A percentile compares a stretch with the other conserved stretches of the same genome.
Evolutionary conservation across 805 yeast genomes (phyloP).

Genomic region (Cyberlindnera sargentensis): DNA sequence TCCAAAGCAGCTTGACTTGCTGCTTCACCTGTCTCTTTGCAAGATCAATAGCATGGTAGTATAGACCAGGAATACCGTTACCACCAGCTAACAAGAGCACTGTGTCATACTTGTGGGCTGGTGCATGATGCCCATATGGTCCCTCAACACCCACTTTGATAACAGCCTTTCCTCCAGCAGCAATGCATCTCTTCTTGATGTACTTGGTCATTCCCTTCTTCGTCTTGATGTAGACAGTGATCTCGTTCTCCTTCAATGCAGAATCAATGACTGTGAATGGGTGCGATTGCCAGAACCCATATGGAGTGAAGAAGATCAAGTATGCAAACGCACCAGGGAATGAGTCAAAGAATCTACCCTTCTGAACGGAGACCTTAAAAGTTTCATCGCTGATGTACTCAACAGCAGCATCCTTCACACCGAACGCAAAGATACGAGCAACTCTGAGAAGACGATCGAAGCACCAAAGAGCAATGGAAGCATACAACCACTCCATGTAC

Average conservation of each 20-base stretch:
- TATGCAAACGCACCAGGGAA: slow-evolving; percentile 52
- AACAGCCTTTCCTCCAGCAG: slow-evolving; percentile 21
- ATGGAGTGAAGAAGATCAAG: slow-evolving; percentile 46
- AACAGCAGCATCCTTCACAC: slow-evolving; percentile 18
- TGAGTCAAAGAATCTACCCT: slow-evolving; percentile 41
- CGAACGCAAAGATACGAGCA: slow-evolving; percentile 24
- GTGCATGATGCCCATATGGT: slow-evolving; percentile 46
- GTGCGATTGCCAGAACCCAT: slow-evolving; percentile 62
- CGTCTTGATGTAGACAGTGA: slow-evolving; percentile 40
- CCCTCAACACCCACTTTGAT: slow-evolving; percentile 48
- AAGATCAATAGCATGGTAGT: slow-evolving; percentile 31
- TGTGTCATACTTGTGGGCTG: slow-evolving; percentile 31
- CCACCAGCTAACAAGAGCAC: slow-evolving; percentile 44
- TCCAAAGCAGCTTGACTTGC: slow-evolving; percentile 52
- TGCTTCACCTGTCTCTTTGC: slow-evolving; percentile 23
- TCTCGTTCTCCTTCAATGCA: slow-evolving; percentile 28
- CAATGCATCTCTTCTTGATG: slow-evolving; percentile 27
- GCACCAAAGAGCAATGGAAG: slow-evolving; percentile 21
- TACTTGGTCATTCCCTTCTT: slow-evolving; percentile 54
- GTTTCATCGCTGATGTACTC: slow-evolving; percentile 32
- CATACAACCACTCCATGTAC: slow-evolving; percentile 46
- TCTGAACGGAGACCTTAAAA: slow-evolving; percentile 34
- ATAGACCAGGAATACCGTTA: slow-evolving; percentile 46
- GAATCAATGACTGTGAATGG: slow-evolving; percentile 58
- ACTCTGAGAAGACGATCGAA: slow-evolving; percentile 44